These are phyloP conservation scores for Huntiella bhutanensis DNA, from an alignment of 2,329 filamentous ascomycete species.

Conservation along the genomic window DNA sequence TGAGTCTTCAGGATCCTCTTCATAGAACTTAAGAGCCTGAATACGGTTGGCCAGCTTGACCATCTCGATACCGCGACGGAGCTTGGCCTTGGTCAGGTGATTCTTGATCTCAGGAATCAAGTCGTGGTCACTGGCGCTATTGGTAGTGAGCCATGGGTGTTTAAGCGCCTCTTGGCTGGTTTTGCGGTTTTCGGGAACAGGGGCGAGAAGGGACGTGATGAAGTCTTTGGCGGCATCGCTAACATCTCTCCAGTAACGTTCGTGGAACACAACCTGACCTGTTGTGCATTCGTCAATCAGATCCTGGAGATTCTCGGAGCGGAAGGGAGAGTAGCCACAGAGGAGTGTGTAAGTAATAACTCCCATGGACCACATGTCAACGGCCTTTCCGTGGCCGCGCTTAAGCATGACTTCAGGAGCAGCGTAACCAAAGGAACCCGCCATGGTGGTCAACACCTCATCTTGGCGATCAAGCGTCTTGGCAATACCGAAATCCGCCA, in stretches of 20 bases:
- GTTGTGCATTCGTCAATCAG: conserved; percentile 85
- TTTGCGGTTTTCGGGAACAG: conserved; percentile 56
- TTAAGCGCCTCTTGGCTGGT: conserved; percentile 62
- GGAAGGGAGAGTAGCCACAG: conserved; percentile 95
- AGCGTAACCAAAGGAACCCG: conserved; percentile 92
- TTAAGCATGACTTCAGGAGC: conserved; percentile 98
- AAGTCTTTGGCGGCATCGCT: conserved; percentile 91
- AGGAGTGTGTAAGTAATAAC: conserved; percentile 97
- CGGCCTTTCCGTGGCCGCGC: conserved; percentile 89
- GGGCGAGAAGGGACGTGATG: conserved; percentile 63
- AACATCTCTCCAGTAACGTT: conserved; percentile 96
- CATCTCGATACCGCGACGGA: conserved; percentile 84
- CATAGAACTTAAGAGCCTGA: conserved; percentile 80
- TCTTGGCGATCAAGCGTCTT: conserved; percentile 88
- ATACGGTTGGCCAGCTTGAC: conserved; percentile 94
- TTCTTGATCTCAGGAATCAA: conserved; percentile 90
- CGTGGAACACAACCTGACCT: conserved; percentile 78
- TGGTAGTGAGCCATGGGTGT: conserved; percentile 77
- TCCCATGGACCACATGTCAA: conserved; percentile 98
- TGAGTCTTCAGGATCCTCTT: conserved; percentile 62
- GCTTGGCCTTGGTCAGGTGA: conserved; percentile 77
- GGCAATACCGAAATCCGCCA: conserved; percentile 95
- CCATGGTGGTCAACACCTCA: conserved; percentile 93
- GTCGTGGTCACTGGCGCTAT: conserved; percentile 82
- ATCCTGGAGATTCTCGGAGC: conserved; percentile 80